Evolutionary conservation across 176 grass and related monocot genomes (phyloP), one percentile per base, ranked within the genome.

Genomic region (Panicum miliaceum): DNA sequence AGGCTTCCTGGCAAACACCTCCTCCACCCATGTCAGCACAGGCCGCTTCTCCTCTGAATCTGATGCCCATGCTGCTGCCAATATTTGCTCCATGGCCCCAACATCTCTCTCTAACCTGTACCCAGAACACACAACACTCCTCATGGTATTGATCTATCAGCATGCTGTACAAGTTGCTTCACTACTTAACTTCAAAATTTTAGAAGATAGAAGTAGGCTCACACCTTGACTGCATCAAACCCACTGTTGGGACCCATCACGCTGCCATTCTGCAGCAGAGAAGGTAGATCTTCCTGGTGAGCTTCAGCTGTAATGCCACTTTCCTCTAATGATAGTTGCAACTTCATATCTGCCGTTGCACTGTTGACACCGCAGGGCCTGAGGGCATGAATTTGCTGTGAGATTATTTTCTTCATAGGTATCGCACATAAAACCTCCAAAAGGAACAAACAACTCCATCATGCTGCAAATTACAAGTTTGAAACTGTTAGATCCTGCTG

Each of bases 341-440:
- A 81, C 89, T 86, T 99, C 89, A 65, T 89, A 99, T 73, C 76
- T 92, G 27, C 92, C 84, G 16, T 94, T 93, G 68, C 91, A 99
- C 32, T 88, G 86, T 62, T 88, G 87, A 89, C 90, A 99, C 40
- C 77, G 86, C 38, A 88, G 74, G 6, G 67, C 77, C 34, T 89
- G 85, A 38, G 89, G 87, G 69, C 85, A 88, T 12, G 80, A 71
- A 78, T 60, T 83, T 52, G 60, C 58, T 25, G 63, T 22, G 20
- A 90, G 26, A 64, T 37, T 77, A 27, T 89, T 88, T 62, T 70
- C 47, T 29, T 88, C 84, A 41, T 66, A 90, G 67, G 74, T 43
- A 79, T 83, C 52, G 13, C 84, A 74, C 43, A 87, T 74, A 83
- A 88, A 65, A 71, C 91, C 88, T 58, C 89, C 93, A 79, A 92